Evolutionary conservation across 768 basidiomycete genomes (phyloP).

Genomic region (Hypholoma fasciculare): DNA sequence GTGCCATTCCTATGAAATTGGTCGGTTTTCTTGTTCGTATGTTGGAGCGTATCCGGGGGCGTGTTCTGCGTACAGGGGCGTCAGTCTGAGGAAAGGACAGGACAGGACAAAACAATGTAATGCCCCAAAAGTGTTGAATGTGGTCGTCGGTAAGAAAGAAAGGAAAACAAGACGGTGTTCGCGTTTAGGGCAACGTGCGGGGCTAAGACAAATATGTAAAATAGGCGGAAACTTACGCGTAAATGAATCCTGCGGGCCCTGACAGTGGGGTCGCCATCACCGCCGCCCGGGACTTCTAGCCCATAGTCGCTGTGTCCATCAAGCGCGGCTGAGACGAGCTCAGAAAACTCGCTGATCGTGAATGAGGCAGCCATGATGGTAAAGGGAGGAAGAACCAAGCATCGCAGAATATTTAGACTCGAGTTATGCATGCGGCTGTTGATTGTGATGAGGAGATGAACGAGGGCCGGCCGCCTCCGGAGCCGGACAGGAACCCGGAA

Average conservation of each 20-base stretch:
- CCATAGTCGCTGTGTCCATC: neutral
- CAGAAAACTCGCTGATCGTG: constrained; percentile 1
- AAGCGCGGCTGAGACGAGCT: constrained; percentile 1
- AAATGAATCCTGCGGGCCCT: neutral
- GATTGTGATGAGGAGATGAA: neutral
- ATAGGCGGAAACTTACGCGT: constrained; percentile 1
- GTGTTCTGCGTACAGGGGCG: neutral
- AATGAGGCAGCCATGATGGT: neutral
- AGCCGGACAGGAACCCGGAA: neutral
- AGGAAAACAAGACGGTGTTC: neutral
- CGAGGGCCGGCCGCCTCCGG: neutral
- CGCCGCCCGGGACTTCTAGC: neutral
- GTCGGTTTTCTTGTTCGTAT: neutral
- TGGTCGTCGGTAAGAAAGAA: neutral
- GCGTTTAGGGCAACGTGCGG: neutral
- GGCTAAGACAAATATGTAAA: constrained; percentile 1
- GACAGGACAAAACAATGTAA: neutral
- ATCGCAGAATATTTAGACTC: neutral
- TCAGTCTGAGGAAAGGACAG: constrained; percentile 1
- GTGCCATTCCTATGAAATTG: neutral
- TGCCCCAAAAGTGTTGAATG: neutral
- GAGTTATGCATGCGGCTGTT: constrained; percentile 1
- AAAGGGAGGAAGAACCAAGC: neutral
- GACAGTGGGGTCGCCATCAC: neutral
- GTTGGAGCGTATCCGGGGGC: neutral